phyloP scores from a whole-genome alignment of 106 monocot genomes.

The Acorus calamus region DNA sequence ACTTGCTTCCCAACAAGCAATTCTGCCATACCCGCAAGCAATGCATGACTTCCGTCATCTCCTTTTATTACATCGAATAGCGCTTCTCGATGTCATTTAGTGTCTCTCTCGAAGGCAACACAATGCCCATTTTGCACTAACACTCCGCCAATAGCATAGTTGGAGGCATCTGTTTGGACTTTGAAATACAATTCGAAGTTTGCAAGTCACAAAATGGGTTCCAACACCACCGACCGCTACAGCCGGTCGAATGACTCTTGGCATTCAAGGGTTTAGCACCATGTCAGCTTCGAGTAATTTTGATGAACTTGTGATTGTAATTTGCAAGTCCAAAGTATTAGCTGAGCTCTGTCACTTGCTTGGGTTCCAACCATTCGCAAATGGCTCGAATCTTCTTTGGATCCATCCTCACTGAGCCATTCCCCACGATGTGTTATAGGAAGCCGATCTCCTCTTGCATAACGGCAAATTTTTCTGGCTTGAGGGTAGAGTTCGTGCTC shows the following conservation, averaged over 20 bases:
- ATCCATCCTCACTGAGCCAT: background rate
- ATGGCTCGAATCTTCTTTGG: background rate
- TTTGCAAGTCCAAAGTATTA: background rate
- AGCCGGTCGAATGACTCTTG: no score
- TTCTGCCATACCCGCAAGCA: background rate
- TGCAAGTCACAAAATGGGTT: background rate
- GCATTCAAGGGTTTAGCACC: no score
- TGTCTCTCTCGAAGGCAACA: background rate
- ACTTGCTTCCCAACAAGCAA: background rate
- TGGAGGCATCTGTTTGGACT: background rate
- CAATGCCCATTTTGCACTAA: background rate
- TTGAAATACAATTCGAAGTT: background rate
- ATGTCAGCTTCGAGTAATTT: no score
- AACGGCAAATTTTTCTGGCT: background rate
- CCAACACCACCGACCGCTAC: background rate
- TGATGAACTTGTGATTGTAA: conserved; percentile 2
- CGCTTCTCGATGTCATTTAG: background rate
- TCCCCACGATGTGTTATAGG: no score
- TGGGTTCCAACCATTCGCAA: background rate
- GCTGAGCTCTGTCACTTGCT: background rate
- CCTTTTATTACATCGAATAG: background rate
- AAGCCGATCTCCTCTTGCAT: background rate
- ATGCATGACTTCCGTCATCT: conserved; percentile 1
- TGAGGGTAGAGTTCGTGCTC: background rate
- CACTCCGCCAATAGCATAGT: background rate